These are phyloP conservation scores for Cystobasidium pallidum DNA, from an alignment of 1,284 basidiomycete species.

Conservation along the genomic window DNA sequence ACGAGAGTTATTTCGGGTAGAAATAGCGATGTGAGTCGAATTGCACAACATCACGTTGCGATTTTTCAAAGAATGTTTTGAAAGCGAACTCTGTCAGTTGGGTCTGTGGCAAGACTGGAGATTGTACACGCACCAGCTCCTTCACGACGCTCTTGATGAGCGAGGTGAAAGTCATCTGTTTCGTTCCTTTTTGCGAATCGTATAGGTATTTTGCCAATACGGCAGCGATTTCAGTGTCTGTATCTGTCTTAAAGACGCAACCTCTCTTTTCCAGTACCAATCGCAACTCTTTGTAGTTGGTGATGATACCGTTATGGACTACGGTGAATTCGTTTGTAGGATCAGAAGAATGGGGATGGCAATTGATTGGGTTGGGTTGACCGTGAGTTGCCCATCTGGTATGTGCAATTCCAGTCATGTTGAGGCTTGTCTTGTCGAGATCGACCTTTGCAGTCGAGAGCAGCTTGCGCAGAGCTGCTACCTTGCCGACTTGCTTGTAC, in stretches of 20 bases:
- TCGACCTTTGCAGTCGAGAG: slow-evolving; percentile 78
- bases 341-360: slow-evolving; percentile 93
- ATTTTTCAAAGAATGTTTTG: no score
- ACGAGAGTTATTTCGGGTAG: no score
- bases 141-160: slow-evolving; percentile 95
- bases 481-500: slow-evolving; percentile 99
- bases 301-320: slow-evolving; percentile 99
- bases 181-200: slow-evolving; percentile 81
- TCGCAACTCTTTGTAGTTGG: slow-evolving; percentile 74
- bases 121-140: slow-evolving; percentile 70
- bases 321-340: slow-evolving; percentile 80
- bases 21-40: no score
- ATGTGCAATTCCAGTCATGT: slow-evolving; percentile 96
- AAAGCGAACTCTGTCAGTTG: neutral
- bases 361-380: slow-evolving; percentile 79
- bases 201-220: slow-evolving; percentile 96
- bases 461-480: slow-evolving; percentile 88
- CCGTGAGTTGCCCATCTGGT: slow-evolving; percentile 99
- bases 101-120: neutral
- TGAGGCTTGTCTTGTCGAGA: slow-evolving; percentile 72
- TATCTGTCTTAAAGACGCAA: slow-evolving; percentile 92
- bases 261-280: slow-evolving; percentile 95
- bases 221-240: slow-evolving; percentile 96
- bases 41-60: no score
- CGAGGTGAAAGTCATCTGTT: slow-evolving; percentile 84